Evolutionary conservation across 1,284 basidiomycete genomes (phyloP).

Genomic region (Cryptococcus hybrid): DNA sequence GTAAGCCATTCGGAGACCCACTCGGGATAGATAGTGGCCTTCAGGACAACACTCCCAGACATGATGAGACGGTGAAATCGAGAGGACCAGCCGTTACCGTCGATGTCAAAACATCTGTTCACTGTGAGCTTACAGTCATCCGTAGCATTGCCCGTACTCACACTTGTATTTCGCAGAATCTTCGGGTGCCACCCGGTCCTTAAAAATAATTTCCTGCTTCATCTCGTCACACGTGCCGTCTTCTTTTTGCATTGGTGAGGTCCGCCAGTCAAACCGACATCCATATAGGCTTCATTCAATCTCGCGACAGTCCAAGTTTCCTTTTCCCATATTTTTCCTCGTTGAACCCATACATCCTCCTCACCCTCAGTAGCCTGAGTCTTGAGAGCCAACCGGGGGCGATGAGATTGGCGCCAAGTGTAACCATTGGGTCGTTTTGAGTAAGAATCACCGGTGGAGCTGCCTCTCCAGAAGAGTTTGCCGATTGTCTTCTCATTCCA

Average conservation of each 20-base stretch:
- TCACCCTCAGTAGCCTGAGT: conserved; percentile 34
- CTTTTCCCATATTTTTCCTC: conserved; percentile 31
- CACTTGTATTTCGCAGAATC: conserved; percentile 44
- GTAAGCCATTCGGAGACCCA: conserved; percentile 52
- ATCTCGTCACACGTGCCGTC: conserved; percentile 51
- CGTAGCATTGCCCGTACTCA: conserved; percentile 11
- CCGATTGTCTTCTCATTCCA: conserved; percentile 45
- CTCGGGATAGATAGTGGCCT: conserved; percentile 52
- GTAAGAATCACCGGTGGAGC: conserved; percentile 49
- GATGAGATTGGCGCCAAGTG: conserved; percentile 46
- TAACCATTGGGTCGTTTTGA: conserved; percentile 25
- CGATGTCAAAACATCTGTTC: conserved; percentile 34
- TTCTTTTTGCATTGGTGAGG: conserved; percentile 45
- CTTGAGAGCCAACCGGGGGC: conserved; percentile 43
- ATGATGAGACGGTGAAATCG: conserved; percentile 45
- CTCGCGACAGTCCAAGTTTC: conserved; percentile 28
- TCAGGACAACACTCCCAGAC: conserved; percentile 51
- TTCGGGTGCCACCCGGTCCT: conserved; percentile 30
- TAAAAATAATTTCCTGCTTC: conserved; percentile 33
- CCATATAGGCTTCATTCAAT: conserved; percentile 48
- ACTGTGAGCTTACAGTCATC: neutral
- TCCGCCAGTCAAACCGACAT: conserved; percentile 47
- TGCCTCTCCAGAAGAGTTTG: conserved; percentile 53
- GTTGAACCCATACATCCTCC: conserved; percentile 41
- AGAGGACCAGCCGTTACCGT: conserved; percentile 48